Conservation (phyloP, 768 basidiomycete species). For the Crepidotus variabilis region DNA sequence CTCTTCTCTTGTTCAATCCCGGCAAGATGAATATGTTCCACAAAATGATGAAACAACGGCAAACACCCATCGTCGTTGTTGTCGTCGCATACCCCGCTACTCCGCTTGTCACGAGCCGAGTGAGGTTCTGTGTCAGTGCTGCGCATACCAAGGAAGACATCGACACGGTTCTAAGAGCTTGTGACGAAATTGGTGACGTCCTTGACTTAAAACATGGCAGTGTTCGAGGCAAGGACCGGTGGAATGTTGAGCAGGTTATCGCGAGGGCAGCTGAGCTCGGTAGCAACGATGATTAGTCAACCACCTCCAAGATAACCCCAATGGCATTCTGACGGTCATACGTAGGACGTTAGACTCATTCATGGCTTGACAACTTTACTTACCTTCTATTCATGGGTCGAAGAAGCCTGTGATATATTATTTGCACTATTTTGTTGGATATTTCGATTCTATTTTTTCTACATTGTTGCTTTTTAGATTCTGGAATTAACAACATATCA, state of each 20-base stretch:
- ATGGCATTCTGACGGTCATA: not conserved
- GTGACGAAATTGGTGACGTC: constrained; percentile 87
- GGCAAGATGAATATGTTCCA: constrained; percentile 94
- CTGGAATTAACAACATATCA: not conserved
- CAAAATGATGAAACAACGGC: constrained; percentile 78
- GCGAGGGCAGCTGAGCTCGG: constrained; percentile 71
- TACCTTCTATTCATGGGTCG: not conserved
- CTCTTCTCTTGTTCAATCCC: constrained; percentile 86
- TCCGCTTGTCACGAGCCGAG: constrained; percentile 80
- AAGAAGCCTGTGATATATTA: not conserved
- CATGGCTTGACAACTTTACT: not conserved
- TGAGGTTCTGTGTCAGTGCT: constrained; percentile 92
- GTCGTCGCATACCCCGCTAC: constrained; percentile 92
- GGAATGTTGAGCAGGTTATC: constrained; percentile 74
- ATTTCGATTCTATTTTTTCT: not conserved
- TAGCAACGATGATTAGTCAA: not conserved
- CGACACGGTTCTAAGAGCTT: constrained; percentile 79
- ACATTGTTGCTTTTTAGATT: not conserved
- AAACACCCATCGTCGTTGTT: constrained; percentile 82
- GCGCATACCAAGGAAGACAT: constrained; percentile 97
- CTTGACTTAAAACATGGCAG: constrained; percentile 84
- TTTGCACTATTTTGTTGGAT: not conserved
- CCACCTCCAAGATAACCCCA: not conserved
- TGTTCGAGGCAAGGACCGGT: constrained; percentile 49
- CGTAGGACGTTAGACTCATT: not conserved